Evolutionary conservation across 2,329 filamentous ascomycete genomes (phyloP).

Genomic region (Aureobasidium leucospermi): DNA sequence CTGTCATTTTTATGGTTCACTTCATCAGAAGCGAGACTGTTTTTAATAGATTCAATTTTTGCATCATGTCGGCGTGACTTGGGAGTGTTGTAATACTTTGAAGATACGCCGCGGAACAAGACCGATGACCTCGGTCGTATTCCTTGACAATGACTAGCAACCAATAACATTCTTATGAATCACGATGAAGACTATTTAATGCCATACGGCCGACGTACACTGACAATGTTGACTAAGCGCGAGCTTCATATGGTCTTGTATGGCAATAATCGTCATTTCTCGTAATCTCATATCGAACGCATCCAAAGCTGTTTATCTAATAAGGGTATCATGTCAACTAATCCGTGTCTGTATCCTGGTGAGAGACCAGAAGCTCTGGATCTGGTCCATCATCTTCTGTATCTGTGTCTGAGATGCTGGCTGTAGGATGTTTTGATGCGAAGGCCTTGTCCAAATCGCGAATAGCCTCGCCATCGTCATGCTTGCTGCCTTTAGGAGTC

Average conservation of each 20-base stretch:
- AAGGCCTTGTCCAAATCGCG: slow-evolving; percentile 28
- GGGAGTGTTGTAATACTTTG: not conserved
- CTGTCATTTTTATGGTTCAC: not conserved
- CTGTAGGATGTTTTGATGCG: slow-evolving; percentile 19
- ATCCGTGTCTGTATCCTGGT: slow-evolving; percentile 32
- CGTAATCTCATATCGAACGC: not conserved
- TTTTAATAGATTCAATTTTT: not conserved
- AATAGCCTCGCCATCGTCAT: slow-evolving; percentile 23
- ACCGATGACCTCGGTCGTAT: not conserved
- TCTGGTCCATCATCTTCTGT: slow-evolving; percentile 40
- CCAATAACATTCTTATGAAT: too few relatives aligned
- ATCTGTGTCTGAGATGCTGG: slow-evolving; percentile 22
- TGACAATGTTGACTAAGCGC: too few relatives aligned
- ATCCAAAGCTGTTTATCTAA: not conserved
- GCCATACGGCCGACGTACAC: too few relatives aligned
- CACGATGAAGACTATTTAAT: too few relatives aligned
- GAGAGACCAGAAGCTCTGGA: slow-evolving; percentile 43
- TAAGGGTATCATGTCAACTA: not conserved
- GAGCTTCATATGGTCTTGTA: too few relatives aligned
- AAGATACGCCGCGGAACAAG: not conserved
- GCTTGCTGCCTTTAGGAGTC: slow-evolving; percentile 8
- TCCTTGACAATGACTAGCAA: not conserved
- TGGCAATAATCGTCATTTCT: not conserved
- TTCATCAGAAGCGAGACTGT: not conserved
- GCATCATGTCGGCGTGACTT: not conserved